phyloP scores from a whole-genome alignment of 2,329 filamentous ascomycete genomes.

The Tolypocladium endophyticum region DNA sequence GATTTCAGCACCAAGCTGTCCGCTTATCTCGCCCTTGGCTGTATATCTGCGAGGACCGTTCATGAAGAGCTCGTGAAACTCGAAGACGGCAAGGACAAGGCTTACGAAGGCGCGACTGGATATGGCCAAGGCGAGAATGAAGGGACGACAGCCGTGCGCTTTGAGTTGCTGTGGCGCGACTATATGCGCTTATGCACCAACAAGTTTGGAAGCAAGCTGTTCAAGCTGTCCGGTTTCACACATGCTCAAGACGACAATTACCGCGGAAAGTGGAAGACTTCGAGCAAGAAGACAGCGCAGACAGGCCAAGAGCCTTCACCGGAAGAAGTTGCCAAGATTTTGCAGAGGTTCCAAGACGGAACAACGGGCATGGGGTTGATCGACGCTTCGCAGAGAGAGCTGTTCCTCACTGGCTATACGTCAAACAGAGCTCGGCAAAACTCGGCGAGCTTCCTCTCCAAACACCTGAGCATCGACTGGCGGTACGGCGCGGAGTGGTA shows the following conservation, averaged over 20 bases:
- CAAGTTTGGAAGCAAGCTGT: slow-evolving; percentile 59
- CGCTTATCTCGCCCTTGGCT: slow-evolving; percentile 61
- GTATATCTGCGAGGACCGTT: slow-evolving; percentile 61
- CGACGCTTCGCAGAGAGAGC: slow-evolving; percentile 65
- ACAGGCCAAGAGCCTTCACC: slow-evolving; percentile 27
- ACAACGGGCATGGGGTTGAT: slow-evolving; percentile 68
- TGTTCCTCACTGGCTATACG: slow-evolving; percentile 67
- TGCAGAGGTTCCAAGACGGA: slow-evolving; percentile 54
- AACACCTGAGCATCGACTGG: slow-evolving; percentile 70
- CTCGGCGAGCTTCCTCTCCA: slow-evolving; percentile 62
- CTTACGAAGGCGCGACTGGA: slow-evolving; percentile 33
- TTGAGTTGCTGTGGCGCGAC: slow-evolving; percentile 69
- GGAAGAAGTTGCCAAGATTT: slow-evolving; percentile 31
- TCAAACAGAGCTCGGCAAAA: slow-evolving; percentile 69
- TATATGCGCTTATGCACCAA: slow-evolving; percentile 69
- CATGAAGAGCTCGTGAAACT: slow-evolving; percentile 58
- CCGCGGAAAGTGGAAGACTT: slow-evolving; percentile 38
- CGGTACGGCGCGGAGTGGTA: slow-evolving; percentile 76
- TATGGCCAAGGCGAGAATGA: slow-evolving; percentile 63
- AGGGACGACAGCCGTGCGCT: slow-evolving; percentile 58
- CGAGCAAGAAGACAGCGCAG: slow-evolving; percentile 16
- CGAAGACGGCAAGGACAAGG: slow-evolving; percentile 48
- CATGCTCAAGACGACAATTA: slow-evolving; percentile 30
- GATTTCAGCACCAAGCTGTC: slow-evolving; percentile 72
- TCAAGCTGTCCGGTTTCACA: slow-evolving; percentile 54